These are phyloP conservation scores for Flammula alnicola DNA, from an alignment of 1,284 basidiomycete genomes.

Conservation along the genomic window DNA sequence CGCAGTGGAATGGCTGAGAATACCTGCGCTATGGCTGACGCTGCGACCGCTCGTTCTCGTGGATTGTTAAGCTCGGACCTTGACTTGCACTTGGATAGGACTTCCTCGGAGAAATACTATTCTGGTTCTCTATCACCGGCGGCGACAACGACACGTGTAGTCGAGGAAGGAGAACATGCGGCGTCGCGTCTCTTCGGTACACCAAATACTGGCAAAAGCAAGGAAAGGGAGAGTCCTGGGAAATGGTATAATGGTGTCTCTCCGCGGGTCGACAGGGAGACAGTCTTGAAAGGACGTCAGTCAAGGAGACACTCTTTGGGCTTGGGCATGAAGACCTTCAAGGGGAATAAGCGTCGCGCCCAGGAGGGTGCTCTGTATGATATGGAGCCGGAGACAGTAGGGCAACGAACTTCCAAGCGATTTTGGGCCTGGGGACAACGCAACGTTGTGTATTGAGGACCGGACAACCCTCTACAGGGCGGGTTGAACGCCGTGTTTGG, in stretches of 20 bases:
- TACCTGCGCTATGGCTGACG: not conserved
- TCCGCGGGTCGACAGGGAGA: not conserved
- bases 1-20: not conserved
- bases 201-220: constrained; percentile 8
- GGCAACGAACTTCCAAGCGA: no score
- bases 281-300: not conserved
- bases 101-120: not conserved
- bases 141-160: constrained; percentile 6
- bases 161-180: constrained; percentile 23
- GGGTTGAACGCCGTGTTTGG: no score
- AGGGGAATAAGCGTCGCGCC: no score
- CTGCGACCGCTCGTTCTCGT: not conserved
- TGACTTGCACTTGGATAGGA: not conserved
- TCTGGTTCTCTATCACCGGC: not conserved
- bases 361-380: no score
- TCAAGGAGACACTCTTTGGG: constrained; percentile 22
- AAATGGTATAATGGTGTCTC: not conserved
- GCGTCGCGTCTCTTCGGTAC: constrained; percentile 20
- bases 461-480: no score
- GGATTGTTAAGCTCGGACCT: not conserved
- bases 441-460: no score
- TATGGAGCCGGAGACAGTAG: no score
- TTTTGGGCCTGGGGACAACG: no score
- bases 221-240: not conserved
- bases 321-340: no score